Base-by-base conservation (phyloP, 1,284 basidiomycete genomes). In the Apiotrichum montevideense region DNA sequence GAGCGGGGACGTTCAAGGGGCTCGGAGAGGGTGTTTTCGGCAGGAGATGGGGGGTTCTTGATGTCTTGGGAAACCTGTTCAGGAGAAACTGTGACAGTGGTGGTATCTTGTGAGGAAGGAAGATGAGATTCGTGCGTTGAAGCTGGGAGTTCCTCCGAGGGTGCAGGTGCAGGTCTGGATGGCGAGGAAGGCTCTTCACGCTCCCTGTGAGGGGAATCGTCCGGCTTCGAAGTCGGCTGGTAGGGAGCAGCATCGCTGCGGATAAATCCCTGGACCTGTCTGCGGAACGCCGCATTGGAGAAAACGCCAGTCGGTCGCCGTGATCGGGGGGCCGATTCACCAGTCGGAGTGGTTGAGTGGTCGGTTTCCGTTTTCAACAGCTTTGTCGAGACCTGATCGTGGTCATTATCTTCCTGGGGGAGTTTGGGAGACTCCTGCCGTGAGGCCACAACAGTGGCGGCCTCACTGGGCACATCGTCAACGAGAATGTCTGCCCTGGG, bases 201-300 rank as follows among this genome's bases (percentile, higher is more conserved):
- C 35, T 49, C 47, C 15, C 2, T 6, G 10, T 40, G 41, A 3
- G 41, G 41, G 41, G 10, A 42, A 7, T 9, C n/a, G n/a, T 9
- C 47, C 2, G 32, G 15, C 15, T 7, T 42, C 7, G 34, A 15
- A 13, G 40, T 51, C 13, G 51, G 44, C 46, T 49, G 46, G 46
- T 46, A 54, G 1, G 39, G 32, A 6, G 21, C 14, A 15, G 45
- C 54, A 8, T 55, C 52, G 32, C 48, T 35, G 13, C 43, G 52
- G 35, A 58, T 49, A 41, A 52, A 55, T 8, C 43, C 49, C 41
- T 58, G 57, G 29, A 55, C 33, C 35, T 58, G 57, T 3, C 57
- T 40, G 35, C 51, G 55, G 40, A 57, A 49, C 10, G 49, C 49
- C 0, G 55, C 35, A 43, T 51, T 55, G 29, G 48, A 10, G 13